Base-by-base conservation (phyloP, 1,139 yeast genomes). In the Scheffersomyces insectosa region DNA sequence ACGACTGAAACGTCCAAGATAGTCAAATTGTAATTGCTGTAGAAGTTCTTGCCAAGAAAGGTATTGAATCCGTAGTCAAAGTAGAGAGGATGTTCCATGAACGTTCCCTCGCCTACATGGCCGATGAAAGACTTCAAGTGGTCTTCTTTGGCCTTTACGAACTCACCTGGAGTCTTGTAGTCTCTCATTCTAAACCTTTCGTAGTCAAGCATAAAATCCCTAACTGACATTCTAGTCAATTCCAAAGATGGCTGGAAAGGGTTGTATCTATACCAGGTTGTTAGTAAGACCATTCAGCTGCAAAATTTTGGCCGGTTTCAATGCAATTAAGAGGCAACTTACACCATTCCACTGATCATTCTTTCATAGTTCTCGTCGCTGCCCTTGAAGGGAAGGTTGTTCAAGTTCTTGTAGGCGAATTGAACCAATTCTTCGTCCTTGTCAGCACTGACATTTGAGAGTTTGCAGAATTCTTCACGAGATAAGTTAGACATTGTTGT, bases 161-260 rank as follows among this genome's bases (percentile, higher is more conserved):
- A 31, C 23, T 31, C 34, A 7, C 14, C 20, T 31, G 34, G 34
- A 31, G 34, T 31, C 34, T 31, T 31, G 34, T 31, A 31, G 34
- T 31, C 34, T 31, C 34, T 14, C 34, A 31, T 31, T 10, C 34
- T 15, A 9, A 31, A 31, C 13, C 20, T 31, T 20, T 31, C 34
- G 20, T 31, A 31, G n/a, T 31, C 34, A 14, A 15, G 15, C 34
- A 31, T 31, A 12, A 14, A 15, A n/a, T 31, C 34, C 20, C 34
- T 31, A 10, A 14, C 23, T n/a, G 34, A 14, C 34, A 31, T 31
- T 31, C 34, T 31, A 11, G 34, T 20, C 11, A 31, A 31, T 20
- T 31, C 34, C 23, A 31, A 31, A 31, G 15, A 14, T 20, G 11
- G 15, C 11, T 31, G 23, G 20, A 10, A 31, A 7, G 34, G 34